Conservation (phyloP, 306 rosid species). For the Citrullus colocynthis region DNA sequence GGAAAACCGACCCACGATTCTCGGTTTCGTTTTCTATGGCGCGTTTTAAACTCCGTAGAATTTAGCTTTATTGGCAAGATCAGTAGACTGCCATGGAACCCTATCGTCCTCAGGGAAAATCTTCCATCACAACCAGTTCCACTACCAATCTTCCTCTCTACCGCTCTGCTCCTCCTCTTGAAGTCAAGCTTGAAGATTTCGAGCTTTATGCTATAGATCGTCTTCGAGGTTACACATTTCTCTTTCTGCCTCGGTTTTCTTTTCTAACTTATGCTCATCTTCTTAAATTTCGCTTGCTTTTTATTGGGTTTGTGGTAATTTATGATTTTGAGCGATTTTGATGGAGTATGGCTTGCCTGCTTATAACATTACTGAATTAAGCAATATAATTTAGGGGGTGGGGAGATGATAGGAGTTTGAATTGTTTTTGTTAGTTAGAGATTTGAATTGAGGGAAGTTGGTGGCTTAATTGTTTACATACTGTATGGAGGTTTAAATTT, state of each 20-base stretch:
- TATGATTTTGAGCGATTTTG: background rate
- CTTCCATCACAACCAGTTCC: conserved; percentile 17
- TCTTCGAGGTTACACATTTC: conserved; percentile 47
- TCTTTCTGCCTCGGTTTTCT: background rate
- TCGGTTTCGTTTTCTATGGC: no score
- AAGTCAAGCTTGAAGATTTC: conserved; percentile 80
- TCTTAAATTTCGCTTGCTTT: background rate
- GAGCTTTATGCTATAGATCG: conserved; percentile 89
- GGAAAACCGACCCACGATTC: no score
- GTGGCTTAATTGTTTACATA: background rate
- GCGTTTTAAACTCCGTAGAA: no score
- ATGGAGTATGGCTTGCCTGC: background rate
- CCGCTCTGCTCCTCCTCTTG: conserved; percentile 74
- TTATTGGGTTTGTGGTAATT: background rate
- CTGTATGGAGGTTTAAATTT: background rate
- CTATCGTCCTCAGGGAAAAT: conserved; percentile 33
- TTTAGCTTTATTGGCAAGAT: background rate
- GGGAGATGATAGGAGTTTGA: background rate
- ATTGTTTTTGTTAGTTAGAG: background rate
- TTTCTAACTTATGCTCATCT: background rate
- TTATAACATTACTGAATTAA: background rate
- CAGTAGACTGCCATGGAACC: conserved; percentile 38
- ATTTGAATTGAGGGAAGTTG: background rate
- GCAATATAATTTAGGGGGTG: background rate
- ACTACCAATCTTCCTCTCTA: conserved; percentile 40